Evolutionary conservation across 1,284 basidiomycete genomes (phyloP), one percentile per base, ranked within the genome.

Genomic region (Sanguinoderma infundibulare): DNA sequence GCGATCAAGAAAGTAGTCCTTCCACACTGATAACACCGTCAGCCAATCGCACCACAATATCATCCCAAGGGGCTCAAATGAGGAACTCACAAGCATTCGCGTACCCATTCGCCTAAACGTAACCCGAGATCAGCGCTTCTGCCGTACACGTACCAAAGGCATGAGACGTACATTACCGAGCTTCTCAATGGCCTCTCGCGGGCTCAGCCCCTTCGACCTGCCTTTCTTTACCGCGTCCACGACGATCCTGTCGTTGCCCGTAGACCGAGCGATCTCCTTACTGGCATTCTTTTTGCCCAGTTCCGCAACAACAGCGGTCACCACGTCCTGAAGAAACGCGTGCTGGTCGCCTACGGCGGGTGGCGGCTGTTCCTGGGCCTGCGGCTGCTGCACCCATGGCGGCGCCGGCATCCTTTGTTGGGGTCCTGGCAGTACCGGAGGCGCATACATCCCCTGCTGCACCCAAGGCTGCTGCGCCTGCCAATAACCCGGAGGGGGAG

Each of bases 131-230:
- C n/a, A 55, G 42, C 15, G 32, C 8, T 20, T 7, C 3, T 36
- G 7, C 12, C 42, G 22, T 14, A 22, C 24, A 24, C n/a, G n/a
- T n/a, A 14, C 10, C 30, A 9, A 32, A 14, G n/a, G 34, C 10
- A n/a, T 28, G 20, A 12, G 1, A 35, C 58, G 5, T 30, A 64
- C 59, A 8, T 57, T 47, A 17, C 60, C 47, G 14, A 64, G 53
- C 35, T 42, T 46, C 42, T 60, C 59, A 8, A 64, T 12, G 5
- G 59, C 62, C 40, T 39, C 46, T 1, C 59, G 55, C 3, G 30
- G 22, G 12, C 40, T 47, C 26, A 51, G 30, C 0, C 42, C 50
- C 15, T 30, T 17, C 15, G 40, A 14, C 28, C 49, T 46, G 47
- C 46, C 57, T 20, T 22, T n/a, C 28, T 38, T 52, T 49, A 61